Evolutionary conservation across 23 red algal genomes (phyloP).

Genomic region (Porphyridium purpureum): DNA sequence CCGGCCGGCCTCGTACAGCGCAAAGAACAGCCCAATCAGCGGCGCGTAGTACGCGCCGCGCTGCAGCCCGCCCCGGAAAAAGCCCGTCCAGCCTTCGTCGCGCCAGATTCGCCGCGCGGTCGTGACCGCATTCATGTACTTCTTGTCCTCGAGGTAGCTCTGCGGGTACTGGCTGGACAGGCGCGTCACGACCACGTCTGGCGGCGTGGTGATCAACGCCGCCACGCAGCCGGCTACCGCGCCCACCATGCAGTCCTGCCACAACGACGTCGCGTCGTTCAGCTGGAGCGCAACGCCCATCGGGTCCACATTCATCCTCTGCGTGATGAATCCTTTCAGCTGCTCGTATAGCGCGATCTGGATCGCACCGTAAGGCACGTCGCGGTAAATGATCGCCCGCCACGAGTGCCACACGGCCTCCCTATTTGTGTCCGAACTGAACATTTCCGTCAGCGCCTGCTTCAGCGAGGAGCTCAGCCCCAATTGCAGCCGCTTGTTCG

Average conservation of each 20-base stretch:
- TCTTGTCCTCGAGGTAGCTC: constrained; percentile 25
- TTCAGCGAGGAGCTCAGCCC: constrained; percentile 7
- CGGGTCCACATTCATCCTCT: too few relatives aligned
- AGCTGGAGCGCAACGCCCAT: not conserved
- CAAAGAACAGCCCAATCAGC: constrained; percentile 53
- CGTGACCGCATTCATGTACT: constrained; percentile 13
- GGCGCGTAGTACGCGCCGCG: constrained; percentile 47
- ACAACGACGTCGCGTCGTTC: not conserved
- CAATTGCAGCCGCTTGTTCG: constrained; percentile 50
- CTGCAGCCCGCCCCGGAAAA: constrained; percentile 19
- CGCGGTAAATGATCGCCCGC: constrained; percentile 25
- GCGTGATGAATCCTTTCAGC: constrained; percentile 5
- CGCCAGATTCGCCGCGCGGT: constrained; percentile 15
- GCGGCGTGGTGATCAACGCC: constrained; percentile 60
- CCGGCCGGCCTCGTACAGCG: constrained; percentile 33
- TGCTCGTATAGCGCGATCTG: constrained; percentile 52
- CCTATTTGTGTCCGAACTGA: constrained; percentile 3
- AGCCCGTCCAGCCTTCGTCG: constrained; percentile 14
- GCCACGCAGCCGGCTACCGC: constrained; percentile 37
- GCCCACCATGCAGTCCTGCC: constrained; percentile 20
- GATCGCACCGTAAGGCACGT: constrained; percentile 49
- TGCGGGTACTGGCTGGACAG: constrained; percentile 20
- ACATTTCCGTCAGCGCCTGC: constrained; percentile 17
- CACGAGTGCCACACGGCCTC: constrained; percentile 14
- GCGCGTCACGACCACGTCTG: constrained; percentile 61